Conservation (phyloP, 2,329 filamentous ascomycete species). For the Botrytis sinoallii region DNA sequence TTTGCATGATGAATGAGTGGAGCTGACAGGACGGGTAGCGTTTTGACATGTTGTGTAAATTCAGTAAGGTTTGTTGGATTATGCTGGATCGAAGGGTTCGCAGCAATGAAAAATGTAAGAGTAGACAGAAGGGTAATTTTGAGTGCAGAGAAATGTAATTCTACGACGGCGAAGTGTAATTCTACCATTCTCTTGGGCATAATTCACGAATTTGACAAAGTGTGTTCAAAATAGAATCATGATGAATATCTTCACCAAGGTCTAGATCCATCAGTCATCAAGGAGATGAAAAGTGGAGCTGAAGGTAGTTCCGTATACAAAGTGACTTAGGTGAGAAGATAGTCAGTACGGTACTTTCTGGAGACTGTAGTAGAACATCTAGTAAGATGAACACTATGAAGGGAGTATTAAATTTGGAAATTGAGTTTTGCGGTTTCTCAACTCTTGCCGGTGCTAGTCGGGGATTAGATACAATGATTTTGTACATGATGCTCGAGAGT, state of each 20-base stretch:
- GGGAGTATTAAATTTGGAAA: background rate
- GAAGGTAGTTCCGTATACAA: background rate
- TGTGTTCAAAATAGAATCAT: background rate
- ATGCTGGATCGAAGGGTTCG: background rate
- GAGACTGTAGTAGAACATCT: background rate
- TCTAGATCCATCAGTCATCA: constrained; percentile 1
- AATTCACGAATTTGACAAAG: background rate
- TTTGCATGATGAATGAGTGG: background rate
- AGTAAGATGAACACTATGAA: background rate
- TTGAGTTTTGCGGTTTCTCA: background rate
- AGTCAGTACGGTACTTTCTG: background rate
- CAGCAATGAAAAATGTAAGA: background rate
- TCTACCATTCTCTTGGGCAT: background rate
- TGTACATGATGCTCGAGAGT: background rate
- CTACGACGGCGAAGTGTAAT: too few relatives aligned
- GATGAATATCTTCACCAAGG: background rate
- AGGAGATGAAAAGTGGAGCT: constrained; percentile 5
- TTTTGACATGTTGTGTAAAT: background rate
- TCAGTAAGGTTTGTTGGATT: background rate
- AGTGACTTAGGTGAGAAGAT: background rate
- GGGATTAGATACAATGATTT: background rate
- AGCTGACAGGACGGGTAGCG: background rate
- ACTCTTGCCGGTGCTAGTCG: background rate
- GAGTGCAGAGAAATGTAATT: background rate
- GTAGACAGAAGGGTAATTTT: background rate